Conservation (phyloP, 352 stramenopile species). For the Phytopythium cucurbitacearum region DNA sequence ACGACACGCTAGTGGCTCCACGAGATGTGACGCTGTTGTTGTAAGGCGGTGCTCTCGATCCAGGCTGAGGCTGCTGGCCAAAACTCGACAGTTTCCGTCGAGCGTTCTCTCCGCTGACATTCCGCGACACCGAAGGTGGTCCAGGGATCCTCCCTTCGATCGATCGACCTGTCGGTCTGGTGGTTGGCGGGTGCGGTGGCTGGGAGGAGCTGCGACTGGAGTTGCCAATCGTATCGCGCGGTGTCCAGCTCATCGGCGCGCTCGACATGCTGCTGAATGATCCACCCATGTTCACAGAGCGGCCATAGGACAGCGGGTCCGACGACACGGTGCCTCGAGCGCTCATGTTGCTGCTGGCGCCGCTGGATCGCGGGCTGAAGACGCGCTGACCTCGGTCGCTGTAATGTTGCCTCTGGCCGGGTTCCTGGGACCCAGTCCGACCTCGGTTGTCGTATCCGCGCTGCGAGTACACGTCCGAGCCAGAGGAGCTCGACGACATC, state of each 20-base stretch:
- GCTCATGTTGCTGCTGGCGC: constrained; percentile 16
- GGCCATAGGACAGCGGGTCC: constrained; percentile 13
- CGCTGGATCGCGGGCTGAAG: constrained; percentile 18
- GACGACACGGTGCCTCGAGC: constrained; percentile 17
- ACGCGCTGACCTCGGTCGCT: constrained; percentile 6
- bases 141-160: constrained; percentile 10
- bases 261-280: constrained; percentile 2
- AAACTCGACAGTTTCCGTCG: not conserved
- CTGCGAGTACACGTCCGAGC: constrained; percentile 1
- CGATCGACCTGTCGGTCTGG: constrained; percentile 10
- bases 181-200: constrained; percentile 7
- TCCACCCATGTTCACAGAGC: constrained; percentile 6
- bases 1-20: constrained; percentile 4
- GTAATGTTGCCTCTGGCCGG: not conserved
- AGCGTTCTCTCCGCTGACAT: constrained; percentile 8
- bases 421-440: constrained; percentile 3
- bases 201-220: constrained; percentile 3
- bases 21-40: constrained; percentile 1
- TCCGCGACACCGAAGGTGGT: constrained; percentile 7
- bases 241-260: not conserved
- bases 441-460: constrained; percentile 1
- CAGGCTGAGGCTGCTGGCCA: too few species aligned
- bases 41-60: not conserved
- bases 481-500: constrained; percentile 12
- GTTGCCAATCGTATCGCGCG: constrained; percentile 9